These are phyloP conservation scores for Cadophora malorum DNA, from an alignment of 2,329 filamentous ascomycete genomes.

Conservation along the genomic window DNA sequence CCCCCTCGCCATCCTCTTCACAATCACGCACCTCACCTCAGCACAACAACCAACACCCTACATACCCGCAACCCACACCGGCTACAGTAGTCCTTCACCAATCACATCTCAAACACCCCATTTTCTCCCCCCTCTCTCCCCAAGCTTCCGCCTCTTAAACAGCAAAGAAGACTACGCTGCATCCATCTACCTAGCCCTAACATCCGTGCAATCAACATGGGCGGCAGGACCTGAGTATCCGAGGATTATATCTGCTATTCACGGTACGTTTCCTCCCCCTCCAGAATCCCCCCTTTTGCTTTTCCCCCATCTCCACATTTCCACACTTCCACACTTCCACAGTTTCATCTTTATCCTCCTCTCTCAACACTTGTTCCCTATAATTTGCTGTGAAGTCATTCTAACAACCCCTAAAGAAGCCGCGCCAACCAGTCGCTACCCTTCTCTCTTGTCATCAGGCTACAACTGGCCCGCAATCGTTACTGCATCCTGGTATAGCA, in stretches of 20 bases:
- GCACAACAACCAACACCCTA: constrained; percentile 13
- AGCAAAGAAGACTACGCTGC: background rate
- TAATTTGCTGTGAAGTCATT: no score
- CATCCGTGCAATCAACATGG: constrained; percentile 19
- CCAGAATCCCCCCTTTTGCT: background rate
- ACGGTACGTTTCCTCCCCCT: background rate
- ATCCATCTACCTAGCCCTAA: constrained; percentile 6
- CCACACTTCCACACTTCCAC: no score
- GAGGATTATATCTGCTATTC: constrained; percentile 16
- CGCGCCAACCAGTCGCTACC: background rate
- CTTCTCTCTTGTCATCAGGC: background rate
- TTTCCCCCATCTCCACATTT: no score
- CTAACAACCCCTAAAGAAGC: background rate
- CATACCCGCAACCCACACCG: constrained; percentile 8
- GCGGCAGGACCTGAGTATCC: constrained; percentile 3
- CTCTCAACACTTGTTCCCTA: background rate
- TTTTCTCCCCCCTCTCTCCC: background rate
- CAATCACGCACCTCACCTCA: no score
- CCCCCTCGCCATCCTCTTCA: background rate
- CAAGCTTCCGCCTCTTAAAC: constrained; percentile 1
- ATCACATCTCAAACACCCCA: background rate
- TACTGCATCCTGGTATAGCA: constrained; percentile 19
- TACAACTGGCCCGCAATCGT: constrained; percentile 24
- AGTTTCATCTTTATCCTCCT: no score
- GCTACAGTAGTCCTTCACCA: background rate